A percentile compares a stretch with the other conserved stretches of the same genome.
Conservation (phyloP, 495 filamentous ascomycete genomes). For the Tirmania nivea region DNA sequence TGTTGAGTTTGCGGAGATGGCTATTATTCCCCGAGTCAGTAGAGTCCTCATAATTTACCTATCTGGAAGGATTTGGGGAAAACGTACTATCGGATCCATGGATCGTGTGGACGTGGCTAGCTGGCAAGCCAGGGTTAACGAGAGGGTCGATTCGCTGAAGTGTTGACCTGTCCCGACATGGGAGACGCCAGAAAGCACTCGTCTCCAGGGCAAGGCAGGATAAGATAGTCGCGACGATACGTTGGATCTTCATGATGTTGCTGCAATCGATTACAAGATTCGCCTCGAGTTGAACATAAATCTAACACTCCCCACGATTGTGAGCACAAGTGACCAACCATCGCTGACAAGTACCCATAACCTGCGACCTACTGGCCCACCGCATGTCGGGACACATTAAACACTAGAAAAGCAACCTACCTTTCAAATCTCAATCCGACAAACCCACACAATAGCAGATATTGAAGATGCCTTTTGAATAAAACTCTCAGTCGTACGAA, state of each 20-base stretch:
- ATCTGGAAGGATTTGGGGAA: neutral
- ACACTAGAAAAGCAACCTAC: no score
- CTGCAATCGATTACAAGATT: no score
- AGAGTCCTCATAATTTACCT: neutral
- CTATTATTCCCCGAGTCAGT: conserved; percentile 8
- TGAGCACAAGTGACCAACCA: no score
- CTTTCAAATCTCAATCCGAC: no score
- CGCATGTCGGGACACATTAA: no score
- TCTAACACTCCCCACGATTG: no score
- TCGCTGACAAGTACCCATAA: no score
- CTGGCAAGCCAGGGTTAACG: conserved; percentile 31
- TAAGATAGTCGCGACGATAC: neutral
- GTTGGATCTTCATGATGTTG: neutral
- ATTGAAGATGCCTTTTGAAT: no score
- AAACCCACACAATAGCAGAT: no score
- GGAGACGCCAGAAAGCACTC: conserved; percentile 70
- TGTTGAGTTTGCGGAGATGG: conserved; percentile 26
- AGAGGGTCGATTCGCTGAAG: conserved; percentile 50
- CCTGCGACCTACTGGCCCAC: no score
- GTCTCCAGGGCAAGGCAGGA: conserved; percentile 16
- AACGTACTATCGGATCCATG: conserved; percentile 37
- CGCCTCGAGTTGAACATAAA: no score
- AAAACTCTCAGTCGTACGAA: no score
- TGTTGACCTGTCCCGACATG: conserved; percentile 33
- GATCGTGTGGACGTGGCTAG: conserved; percentile 53